These are phyloP conservation scores for Kurtzmaniella quercitrusa DNA, from an alignment of 1,139 yeast species.

Conservation along the genomic window DNA sequence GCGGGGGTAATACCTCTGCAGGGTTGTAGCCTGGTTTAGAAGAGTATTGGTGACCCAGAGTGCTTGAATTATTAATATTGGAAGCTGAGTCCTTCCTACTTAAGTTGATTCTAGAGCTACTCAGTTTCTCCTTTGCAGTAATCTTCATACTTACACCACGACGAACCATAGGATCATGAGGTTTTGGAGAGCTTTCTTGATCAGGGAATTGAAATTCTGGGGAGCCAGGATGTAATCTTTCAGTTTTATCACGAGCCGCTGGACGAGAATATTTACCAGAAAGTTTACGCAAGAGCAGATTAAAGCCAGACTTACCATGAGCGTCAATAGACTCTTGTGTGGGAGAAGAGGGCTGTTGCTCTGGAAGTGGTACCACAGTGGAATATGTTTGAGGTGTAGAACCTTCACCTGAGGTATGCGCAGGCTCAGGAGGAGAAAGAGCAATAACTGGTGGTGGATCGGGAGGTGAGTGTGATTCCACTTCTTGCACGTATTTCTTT, in stretches of 20 bases:
- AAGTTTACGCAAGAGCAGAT: constrained; percentile 36
- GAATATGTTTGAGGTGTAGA: constrained; percentile 14
- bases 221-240: constrained; percentile 6
- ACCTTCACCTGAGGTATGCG: constrained; percentile 48
- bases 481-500: constrained; percentile 5
- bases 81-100: constrained; percentile 8
- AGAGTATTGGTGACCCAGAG: constrained; percentile 4
- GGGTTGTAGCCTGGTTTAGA: constrained; percentile 28
- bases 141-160: constrained; percentile 62
- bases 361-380: constrained; percentile 18
- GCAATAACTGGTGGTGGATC: constrained; percentile 17
- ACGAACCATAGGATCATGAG: constrained; percentile 46
- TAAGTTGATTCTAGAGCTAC: constrained; percentile 24
- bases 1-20: constrained; percentile 47
- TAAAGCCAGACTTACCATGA: constrained; percentile 25
- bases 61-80: constrained; percentile 16
- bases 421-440: constrained; percentile 55
- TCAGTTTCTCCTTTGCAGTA: constrained; percentile 50
- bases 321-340: constrained; percentile 27
- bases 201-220: constrained; percentile 9
- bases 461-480: constrained; percentile 12
- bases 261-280: constrained; percentile 25
- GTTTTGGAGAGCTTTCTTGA: constrained; percentile 3
- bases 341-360: constrained; percentile 35
- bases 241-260: constrained; percentile 10